Conservation (phyloP, 805 yeast genomes). For the Groenewaldozyma tartarivorans region DNA sequence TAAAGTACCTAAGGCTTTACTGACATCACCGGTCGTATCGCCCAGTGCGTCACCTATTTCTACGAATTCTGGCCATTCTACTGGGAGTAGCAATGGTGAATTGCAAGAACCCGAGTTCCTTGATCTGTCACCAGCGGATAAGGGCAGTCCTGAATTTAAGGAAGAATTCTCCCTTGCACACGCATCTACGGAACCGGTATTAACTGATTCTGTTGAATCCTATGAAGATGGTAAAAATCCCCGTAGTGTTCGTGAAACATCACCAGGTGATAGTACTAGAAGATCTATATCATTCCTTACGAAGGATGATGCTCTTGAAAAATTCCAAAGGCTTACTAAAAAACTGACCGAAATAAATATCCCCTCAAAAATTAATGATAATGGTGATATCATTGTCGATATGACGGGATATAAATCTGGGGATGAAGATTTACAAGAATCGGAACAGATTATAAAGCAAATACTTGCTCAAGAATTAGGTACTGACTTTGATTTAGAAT, state of each 20-base stretch:
- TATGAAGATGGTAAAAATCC: not conserved
- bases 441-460: slow-evolving; percentile 67
- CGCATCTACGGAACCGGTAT: not conserved
- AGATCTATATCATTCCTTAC: slow-evolving; percentile 12
- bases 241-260: slow-evolving; percentile 1
- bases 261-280: slow-evolving; percentile 5
- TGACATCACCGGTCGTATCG: slow-evolving; percentile 81
- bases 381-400: slow-evolving; percentile 84
- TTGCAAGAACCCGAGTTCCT: slow-evolving; percentile 42
- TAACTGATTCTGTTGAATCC: not conserved
- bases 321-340: slow-evolving; percentile 54
- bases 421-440: slow-evolving; percentile 63
- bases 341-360: slow-evolving; percentile 63
- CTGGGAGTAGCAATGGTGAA: slow-evolving; percentile 17
- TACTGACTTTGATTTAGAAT: slow-evolving; percentile 21
- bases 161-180: not conserved
- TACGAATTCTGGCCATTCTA: no score
- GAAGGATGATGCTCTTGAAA: slow-evolving; percentile 40
- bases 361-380: slow-evolving; percentile 77
- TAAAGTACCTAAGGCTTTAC: slow-evolving; percentile 61
- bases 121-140: slow-evolving; percentile 27
- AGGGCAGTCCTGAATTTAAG: not conserved
- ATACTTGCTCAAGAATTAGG: slow-evolving; percentile 66
- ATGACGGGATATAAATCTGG: slow-evolving; percentile 94
- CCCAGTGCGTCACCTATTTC: slow-evolving; percentile 39